A percentile compares a stretch with the other conserved stretches of the same genome.
These are phyloP conservation scores for Gyrodon lividus DNA, from an alignment of 768 basidiomycete genomes.

Conservation along the genomic window DNA sequence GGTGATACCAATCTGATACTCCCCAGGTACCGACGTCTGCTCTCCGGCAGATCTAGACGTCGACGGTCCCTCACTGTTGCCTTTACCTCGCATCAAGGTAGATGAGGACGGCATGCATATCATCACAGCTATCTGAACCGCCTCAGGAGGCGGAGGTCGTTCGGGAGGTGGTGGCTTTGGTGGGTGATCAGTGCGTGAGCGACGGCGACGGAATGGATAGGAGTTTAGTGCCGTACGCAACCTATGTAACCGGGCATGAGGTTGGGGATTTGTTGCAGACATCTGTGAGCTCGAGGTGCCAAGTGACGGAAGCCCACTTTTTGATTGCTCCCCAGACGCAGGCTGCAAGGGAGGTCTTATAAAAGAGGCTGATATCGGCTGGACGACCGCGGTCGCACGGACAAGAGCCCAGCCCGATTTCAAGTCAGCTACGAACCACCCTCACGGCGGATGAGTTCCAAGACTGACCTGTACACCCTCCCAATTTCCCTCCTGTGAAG, in stretches of 20 bases:
- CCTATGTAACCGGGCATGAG: neutral
- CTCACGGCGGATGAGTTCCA: no score
- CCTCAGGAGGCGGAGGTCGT: constrained; percentile 20
- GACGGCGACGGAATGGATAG: constrained; percentile 5
- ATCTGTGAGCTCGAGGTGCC: neutral
- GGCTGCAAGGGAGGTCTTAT: constrained; percentile 16
- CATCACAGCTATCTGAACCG: constrained; percentile 43
- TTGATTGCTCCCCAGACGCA: neutral
- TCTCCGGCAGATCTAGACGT: constrained; percentile 6
- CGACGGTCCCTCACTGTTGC: neutral
- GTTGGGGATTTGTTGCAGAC: neutral
- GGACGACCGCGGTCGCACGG: neutral
- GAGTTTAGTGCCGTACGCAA: constrained; percentile 5
- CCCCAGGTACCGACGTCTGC: constrained; percentile 19
- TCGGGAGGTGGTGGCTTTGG: constrained; percentile 12
- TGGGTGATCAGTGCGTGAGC: neutral
- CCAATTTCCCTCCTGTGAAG: constrained; percentile 11
- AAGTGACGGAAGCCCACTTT: neutral
- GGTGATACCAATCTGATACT: constrained; percentile 46
- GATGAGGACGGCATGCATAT: constrained; percentile 44
- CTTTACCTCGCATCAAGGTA: neutral
- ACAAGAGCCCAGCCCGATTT: no score
- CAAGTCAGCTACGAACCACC: no score
- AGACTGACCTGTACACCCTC: constrained; percentile 24
- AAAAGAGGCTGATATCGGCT: constrained; percentile 26